Base-by-base conservation (phyloP, 306 rosid species). In the Quercus agrifolia region DNA sequence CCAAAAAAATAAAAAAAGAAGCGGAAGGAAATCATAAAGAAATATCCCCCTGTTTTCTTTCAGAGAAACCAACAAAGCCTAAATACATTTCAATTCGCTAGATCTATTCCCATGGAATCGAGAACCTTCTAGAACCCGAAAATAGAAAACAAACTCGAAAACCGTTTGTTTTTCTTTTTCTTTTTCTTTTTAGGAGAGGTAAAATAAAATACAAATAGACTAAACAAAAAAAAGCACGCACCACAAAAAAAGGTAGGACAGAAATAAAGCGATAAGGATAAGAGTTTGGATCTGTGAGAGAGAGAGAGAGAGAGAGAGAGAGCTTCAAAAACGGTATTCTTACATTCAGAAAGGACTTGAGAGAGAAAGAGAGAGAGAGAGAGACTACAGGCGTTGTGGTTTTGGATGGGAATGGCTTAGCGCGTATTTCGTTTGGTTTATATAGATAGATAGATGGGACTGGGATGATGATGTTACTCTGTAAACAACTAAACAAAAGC, bases 101-200 rank as follows among this genome's bases (percentile, higher is more conserved):
- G 89, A 88, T 85, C 87, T 54, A 82, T 33, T 44, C 79, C 72
- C 20, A 57, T 64, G 27, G 80, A 69, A 52, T 30, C 5, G 62
- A 71, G 78, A 41, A 41, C 12, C 46, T 41, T 41, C 46, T 41
- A 41, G 46, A 41, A 41, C 46, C 46, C 46, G 46, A 41, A 41
- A 41, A 41, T 7, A 41, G 46, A 41, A 41, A 41, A 41, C 46
- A 41, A 41, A 2, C 46, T 41, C 46, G 12, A 8, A 2, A 41
- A 41, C 46, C 46, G 11, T 41, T 38, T 38, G 8, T 38, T 9
- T 7, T 7, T 8, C 0, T 8, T 38, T 7, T 38, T 7, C 0
- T 7, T 38, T 8, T 41, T 41, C 11, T 7, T 38, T 8, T 38
- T 38, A 38, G 46, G 11, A 38, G 46, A 8, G 12, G 46, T 41